These are phyloP conservation scores for Austropuccinia psidii DNA, from an alignment of 1,284 basidiomycete species.

Conservation along the genomic window DNA sequence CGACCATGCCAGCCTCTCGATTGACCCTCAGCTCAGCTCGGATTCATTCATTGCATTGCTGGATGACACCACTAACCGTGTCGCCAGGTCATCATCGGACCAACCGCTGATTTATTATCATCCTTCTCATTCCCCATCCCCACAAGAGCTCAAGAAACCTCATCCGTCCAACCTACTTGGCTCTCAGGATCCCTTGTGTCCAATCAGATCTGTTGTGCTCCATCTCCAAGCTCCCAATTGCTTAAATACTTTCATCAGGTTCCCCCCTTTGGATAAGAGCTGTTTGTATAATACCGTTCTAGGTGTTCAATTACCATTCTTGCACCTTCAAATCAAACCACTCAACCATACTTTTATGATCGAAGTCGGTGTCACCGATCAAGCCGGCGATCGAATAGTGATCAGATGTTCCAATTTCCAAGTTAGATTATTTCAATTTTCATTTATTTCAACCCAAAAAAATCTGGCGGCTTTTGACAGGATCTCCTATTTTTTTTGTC, in stretches of 20 bases:
- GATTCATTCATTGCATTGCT: slow-evolving; percentile 25
- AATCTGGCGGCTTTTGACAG: background rate
- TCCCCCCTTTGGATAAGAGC: background rate
- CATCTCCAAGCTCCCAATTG: slow-evolving; percentile 31
- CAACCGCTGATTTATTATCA: slow-evolving; percentile 6
- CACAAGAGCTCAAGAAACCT: background rate
- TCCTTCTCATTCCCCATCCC: background rate
- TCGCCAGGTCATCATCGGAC: background rate
- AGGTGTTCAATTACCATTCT: slow-evolving; percentile 20
- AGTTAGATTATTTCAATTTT: background rate
- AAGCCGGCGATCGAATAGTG: background rate
- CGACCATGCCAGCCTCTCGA: slow-evolving; percentile 12
- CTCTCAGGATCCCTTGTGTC: background rate
- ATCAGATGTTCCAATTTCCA: slow-evolving; percentile 33
- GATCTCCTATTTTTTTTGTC: background rate
- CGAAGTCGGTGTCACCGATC: slow-evolving; percentile 6
- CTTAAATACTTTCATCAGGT: slow-evolving; percentile 15
- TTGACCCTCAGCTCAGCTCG: slow-evolving; percentile 4
- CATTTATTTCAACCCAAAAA: background rate
- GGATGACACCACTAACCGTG: slow-evolving; percentile 16
- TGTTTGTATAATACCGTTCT: background rate
- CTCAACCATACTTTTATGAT: slow-evolving; percentile 22
- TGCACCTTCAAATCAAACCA: slow-evolving; percentile 28
- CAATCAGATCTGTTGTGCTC: slow-evolving; percentile 16
- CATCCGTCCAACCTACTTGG: slow-evolving; percentile 10